phyloP scores from a whole-genome alignment of 176 grass and related monocot species.

The Juncus effusus region DNA sequence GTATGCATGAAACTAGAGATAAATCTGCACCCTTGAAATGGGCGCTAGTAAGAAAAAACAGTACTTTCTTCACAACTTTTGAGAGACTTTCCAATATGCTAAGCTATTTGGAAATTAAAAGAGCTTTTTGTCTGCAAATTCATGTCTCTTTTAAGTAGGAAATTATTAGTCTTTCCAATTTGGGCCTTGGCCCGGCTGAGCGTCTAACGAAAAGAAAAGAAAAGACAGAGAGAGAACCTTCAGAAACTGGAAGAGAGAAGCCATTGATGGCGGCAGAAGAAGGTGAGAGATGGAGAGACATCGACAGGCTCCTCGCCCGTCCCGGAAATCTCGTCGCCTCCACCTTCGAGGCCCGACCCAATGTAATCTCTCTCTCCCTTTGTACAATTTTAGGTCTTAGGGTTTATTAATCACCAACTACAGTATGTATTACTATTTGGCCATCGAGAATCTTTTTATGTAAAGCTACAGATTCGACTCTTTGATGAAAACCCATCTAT shows the following conservation, averaged over 20 bases:
- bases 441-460: neutral
- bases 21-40: too few relatives aligned
- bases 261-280: conserved; percentile 23
- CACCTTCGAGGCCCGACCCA: conserved; percentile 52
- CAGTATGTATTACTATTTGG: neutral
- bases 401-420: neutral
- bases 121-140: too few relatives aligned
- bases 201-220: neutral
- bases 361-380: conserved; percentile 38
- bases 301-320: conserved; percentile 74
- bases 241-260: neutral
- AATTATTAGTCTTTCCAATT: conserved; percentile 9
- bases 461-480: neutral
- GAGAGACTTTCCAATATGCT: too few relatives aligned
- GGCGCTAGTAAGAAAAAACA: too few relatives aligned
- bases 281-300: conserved; percentile 70
- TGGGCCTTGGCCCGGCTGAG: neutral
- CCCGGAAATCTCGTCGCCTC: conserved; percentile 71
- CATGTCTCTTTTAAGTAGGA: too few relatives aligned
- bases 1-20: too few relatives aligned
- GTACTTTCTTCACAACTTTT: too few relatives aligned
- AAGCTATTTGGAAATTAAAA: too few relatives aligned
- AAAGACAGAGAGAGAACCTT: neutral
- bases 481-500: neutral
- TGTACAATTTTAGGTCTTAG: conserved; percentile 6